A percentile compares a stretch with the other conserved stretches of the same genome.
phyloP scores from a whole-genome alignment of 2,329 filamentous ascomycete species.

The Fusarium irregulare region DNA sequence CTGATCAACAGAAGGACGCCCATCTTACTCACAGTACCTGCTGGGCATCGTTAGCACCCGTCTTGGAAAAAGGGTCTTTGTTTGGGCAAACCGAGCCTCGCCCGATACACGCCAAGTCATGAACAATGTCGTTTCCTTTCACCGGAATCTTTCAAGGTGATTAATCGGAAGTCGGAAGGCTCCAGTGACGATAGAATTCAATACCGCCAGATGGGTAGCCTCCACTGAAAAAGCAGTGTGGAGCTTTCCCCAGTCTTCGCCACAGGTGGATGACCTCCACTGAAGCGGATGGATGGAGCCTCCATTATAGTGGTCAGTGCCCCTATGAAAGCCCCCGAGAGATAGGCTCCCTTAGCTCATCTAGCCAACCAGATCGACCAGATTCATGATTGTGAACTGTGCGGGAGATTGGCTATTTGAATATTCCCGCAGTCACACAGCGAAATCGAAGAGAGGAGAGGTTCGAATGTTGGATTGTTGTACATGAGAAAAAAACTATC shows the following conservation, averaged over 20 bases:
- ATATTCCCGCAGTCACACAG: neutral
- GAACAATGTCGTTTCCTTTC: neutral
- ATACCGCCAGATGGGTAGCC: slow-evolving; percentile 21
- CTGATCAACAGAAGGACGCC: slow-evolving; percentile 9
- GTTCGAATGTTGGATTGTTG: neutral
- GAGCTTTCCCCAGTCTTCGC: slow-evolving; percentile 24
- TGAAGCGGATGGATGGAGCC: slow-evolving; percentile 9
- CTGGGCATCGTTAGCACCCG: neutral
- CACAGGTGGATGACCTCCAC: slow-evolving; percentile 21
- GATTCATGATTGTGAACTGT: slow-evolving; percentile 4
- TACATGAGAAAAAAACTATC: too few relatives aligned
- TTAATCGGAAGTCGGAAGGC: slow-evolving; percentile 4
- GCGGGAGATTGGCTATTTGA: slow-evolving; percentile 8
- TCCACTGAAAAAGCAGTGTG: slow-evolving; percentile 43
- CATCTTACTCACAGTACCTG: neutral
- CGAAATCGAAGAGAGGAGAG: neutral
- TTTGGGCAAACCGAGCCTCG: neutral
- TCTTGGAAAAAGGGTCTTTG: neutral
- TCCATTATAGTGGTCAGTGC: slow-evolving; percentile 24
- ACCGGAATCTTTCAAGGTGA: neutral
- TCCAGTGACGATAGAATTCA: slow-evolving; percentile 9
- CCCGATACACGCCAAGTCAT: neutral
- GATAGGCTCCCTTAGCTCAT: neutral
- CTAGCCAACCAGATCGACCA: slow-evolving; percentile 32
- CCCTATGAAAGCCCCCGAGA: slow-evolving; percentile 18